Percentiles rank a stretch among this genome's conserved stretches.
Evolutionary conservation across 371 early-diverging fungal genomes (phyloP).

Genomic region (Capillidium heterosporum): DNA sequence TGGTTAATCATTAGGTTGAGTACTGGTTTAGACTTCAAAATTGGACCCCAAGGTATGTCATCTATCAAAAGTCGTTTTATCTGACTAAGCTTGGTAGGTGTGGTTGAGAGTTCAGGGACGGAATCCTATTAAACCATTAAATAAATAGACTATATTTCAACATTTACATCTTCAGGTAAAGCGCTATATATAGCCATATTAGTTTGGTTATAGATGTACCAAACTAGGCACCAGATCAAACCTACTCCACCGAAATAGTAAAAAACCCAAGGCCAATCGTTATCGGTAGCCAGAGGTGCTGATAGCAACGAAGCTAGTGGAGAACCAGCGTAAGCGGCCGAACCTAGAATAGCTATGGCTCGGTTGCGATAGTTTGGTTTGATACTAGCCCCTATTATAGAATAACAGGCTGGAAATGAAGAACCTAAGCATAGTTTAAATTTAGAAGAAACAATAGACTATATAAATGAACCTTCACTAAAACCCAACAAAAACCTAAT

Average conservation of each 20-base stretch:
- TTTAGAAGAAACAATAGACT: not conserved
- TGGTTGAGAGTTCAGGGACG: not conserved
- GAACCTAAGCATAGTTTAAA: not conserved
- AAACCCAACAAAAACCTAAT: not conserved
- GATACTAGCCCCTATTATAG: not conserved
- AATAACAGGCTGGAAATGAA: not conserved
- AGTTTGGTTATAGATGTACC: not conserved
- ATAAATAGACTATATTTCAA: not conserved
- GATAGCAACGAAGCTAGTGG: not conserved
- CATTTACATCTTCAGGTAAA: no score
- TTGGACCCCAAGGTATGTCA: not conserved
- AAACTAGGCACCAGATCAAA: not conserved
- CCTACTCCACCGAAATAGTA: not conserved
- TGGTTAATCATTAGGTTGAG: not conserved
- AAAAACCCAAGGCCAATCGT: not conserved
- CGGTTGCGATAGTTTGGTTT: not conserved
- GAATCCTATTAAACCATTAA: not conserved
- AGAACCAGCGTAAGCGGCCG: not conserved
- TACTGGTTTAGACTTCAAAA: not conserved
- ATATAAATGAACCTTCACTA: not conserved
- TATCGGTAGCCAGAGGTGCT: not conserved
- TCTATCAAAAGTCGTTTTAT: no score
- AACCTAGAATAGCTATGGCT: not conserved
- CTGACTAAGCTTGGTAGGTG: no score
- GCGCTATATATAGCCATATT: no score